Base-by-base conservation (phyloP, 2,329 filamentous ascomycete genomes). In the Magnaporthiopsis rhizophila region DNA sequence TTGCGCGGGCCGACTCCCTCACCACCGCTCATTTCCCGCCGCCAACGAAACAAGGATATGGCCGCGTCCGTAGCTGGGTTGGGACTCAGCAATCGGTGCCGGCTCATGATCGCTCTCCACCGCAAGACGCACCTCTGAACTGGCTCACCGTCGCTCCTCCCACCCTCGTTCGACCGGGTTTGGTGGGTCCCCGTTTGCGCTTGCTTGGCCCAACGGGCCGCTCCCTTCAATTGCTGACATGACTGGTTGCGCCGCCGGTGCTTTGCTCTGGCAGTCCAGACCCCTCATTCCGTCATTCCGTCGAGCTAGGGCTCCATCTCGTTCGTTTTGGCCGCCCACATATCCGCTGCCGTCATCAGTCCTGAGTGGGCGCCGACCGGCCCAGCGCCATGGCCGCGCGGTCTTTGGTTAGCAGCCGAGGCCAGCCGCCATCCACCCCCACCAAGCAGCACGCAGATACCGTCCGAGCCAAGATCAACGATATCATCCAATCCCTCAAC, bases 401-500 rank as follows among this genome's bases (percentile, higher is more conserved):
- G 38, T 45, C 38, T 45, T 45, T 45, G 3, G 38, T 6, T 15
- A 45, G 18, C 15, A 45, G 3, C 38, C 38, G 4, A 45, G 38
- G 38, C 38, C 38, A 45, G 6, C 38, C 38, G 38, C 38, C 38
- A 13, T 45, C 38, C 15, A 45, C 38, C 15, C 38, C 38, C 15
- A 45, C 38, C 38, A 45, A 45, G 38, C 38, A 45, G 9, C 38
- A 59, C 15, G 62, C 62, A n/a, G 18, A 59, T 21, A 59, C 18
- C 26, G 32, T 60, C 32, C 13, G 28, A 21, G 13, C 58, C 58
- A 61, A 21, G 58, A 56, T 30, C 66, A 32, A 66, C 69, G 64
- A 62, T 68, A 56, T 24, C 59, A 57, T 68, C 58, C 61, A 38
- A 26, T 61, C 24, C 30, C 64, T 59, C 15, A 59, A 65, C 18